These are phyloP conservation scores for Colletotrichum euphorbiae DNA, from an alignment of 2,329 filamentous ascomycete species.

Conservation along the genomic window DNA sequence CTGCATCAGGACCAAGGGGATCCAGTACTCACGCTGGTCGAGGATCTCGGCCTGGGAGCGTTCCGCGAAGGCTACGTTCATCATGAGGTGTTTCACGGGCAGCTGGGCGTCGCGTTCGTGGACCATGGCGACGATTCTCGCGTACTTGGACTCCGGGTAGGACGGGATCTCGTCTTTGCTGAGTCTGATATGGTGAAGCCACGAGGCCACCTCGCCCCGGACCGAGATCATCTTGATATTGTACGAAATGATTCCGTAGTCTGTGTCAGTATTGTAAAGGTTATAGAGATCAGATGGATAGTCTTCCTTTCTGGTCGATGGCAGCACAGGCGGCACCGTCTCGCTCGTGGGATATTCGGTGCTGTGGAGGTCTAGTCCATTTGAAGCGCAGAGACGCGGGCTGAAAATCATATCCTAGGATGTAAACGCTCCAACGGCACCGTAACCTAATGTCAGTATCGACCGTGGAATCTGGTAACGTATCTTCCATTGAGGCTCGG, in stretches of 20 bases:
- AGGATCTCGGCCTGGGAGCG: not conserved
- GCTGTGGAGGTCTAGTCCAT: not conserved
- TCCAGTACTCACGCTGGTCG: not conserved
- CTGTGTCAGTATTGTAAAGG: not conserved
- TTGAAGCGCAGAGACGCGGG: not conserved
- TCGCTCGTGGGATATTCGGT: not conserved
- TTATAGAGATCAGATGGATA: not conserved
- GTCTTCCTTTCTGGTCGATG: not conserved
- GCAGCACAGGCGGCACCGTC: not conserved
- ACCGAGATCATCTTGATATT: not conserved
- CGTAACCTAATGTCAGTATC: not conserved
- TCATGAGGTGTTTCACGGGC: not conserved
- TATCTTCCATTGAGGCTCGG: too few species aligned
- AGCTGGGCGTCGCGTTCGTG: not conserved
- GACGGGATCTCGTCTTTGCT: not conserved
- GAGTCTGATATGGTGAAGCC: not conserved
- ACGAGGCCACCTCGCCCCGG: not conserved
- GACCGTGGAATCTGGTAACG: too few species aligned
- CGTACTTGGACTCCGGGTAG: not conserved
- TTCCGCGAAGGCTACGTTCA: not conserved
- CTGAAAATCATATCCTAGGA: not conserved
- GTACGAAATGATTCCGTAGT: not conserved
- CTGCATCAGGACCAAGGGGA: not conserved
- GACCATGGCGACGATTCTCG: not conserved
- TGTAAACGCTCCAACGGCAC: not conserved